These are phyloP conservation scores for Candida michaelii DNA, from an alignment of 805 yeast genomes.

Conservation along the genomic window DNA sequence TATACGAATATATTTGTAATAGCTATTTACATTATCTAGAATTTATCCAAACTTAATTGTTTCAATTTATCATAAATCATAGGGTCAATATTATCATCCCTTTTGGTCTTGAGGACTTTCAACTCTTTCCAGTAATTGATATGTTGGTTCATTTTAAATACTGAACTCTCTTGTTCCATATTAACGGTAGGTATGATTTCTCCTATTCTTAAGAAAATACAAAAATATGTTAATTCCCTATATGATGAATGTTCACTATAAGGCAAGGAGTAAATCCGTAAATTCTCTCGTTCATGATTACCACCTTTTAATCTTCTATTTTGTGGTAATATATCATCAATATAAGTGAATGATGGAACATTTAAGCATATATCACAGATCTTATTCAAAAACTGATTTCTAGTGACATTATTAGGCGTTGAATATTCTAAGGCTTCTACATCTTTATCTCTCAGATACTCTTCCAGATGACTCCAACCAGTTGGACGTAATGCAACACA, in stretches of 20 bases:
- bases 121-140: conserved; percentile 31
- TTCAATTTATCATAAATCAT: conserved; percentile 12
- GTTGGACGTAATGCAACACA: conserved; percentile 82
- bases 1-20: neutral
- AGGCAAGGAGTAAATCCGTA: conserved; percentile 64
- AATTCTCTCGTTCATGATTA: conserved; percentile 23
- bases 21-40: neutral
- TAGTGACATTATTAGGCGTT: conserved; percentile 2
- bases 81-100: conserved; percentile 11
- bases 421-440: conserved; percentile 10
- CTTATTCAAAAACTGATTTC: conserved; percentile 11
- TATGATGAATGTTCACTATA: conserved; percentile 95
- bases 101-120: conserved; percentile 15
- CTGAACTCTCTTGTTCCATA: conserved; percentile 25
- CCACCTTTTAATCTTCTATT: conserved; percentile 15
- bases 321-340: conserved; percentile 32
- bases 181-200: conserved; percentile 81
- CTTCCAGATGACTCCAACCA: conserved; percentile 71
- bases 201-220: conserved; percentile 48
- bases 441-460: conserved; percentile 9
- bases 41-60: conserved; percentile 5
- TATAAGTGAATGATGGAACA: conserved; percentile 12
- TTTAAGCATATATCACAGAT: conserved; percentile 14
- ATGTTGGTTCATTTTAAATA: conserved; percentile 30
- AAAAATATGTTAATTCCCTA: conserved; percentile 70